Percentiles rank a stretch among this genome's conserved stretches.
Conservation (phyloP, 1,284 basidiomycete species). For the Farysia itapuensis region DNA sequence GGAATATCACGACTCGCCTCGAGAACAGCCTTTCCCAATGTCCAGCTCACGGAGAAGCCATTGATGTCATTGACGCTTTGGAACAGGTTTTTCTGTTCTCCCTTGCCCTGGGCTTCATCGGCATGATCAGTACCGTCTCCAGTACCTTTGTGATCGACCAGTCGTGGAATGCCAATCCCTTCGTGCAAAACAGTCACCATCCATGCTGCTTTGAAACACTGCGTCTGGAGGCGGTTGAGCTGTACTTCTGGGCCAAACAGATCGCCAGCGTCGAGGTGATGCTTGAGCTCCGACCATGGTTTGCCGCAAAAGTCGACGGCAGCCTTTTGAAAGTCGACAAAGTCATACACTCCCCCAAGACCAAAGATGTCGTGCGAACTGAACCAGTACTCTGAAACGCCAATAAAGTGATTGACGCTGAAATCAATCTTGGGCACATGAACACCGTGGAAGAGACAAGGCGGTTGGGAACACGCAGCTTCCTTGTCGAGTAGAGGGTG, state of each 20-base stretch:
- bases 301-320: constrained; percentile 81
- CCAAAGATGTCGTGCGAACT: constrained; percentile 94
- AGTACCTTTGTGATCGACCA: constrained; percentile 69
- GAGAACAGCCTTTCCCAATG: constrained; percentile 94
- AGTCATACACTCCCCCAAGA: constrained; percentile 91
- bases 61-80: constrained; percentile 89
- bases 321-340: constrained; percentile 89
- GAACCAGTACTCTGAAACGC: constrained; percentile 99
- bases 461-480: constrained; percentile 76
- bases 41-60: constrained; percentile 94
- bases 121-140: constrained; percentile 49
- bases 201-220: constrained; percentile 99
- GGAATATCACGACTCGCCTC: constrained; percentile 73
- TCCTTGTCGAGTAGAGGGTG: constrained; percentile 82
- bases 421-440: constrained; percentile 80
- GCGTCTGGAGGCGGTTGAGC: constrained; percentile 83
- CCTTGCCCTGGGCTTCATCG: constrained; percentile 48
- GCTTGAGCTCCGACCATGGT: constrained; percentile 73
- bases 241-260: constrained; percentile 69
- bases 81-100: constrained; percentile 65
- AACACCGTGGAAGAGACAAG: constrained; percentile 96
- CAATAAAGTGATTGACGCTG: constrained; percentile 87
- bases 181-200: constrained; percentile 93
- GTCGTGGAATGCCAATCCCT: constrained; percentile 89
- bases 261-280: constrained; percentile 67